Evolutionary conservation across 768 basidiomycete genomes (phyloP), one percentile per base, ranked within the genome.

Genomic region (Trametes sanguinea): DNA sequence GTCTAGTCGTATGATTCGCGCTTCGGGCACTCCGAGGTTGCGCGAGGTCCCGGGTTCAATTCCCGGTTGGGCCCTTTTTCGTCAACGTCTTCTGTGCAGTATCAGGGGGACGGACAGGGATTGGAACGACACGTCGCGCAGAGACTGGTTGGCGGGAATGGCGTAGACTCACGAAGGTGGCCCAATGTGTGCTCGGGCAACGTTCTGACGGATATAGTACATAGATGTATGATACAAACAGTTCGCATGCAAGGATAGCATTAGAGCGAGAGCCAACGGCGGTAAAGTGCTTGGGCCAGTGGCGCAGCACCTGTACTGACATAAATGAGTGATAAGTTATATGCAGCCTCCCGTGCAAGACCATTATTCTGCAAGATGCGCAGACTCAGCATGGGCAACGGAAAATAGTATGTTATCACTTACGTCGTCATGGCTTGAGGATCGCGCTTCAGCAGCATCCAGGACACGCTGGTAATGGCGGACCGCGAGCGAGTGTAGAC

Each of bases 321-420:
- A 74, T 87, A 95, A 32, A 96, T 88, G 47, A 92, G 76, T 16
- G 90, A 87, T 29, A 98, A 79, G 67, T 97, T 97, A 74, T 94
- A 94, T 0, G 93, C 94, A 7, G 94, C 86, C 69, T 95, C 93
- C 54, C 80, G 80, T 1, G 86, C 85, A 42, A 93, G 76, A 3
- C 81, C 80, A 14, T 73, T 66, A 53, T 82, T 79, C 78, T 89
- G 72, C 11, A 50, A 30, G 51, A 14, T 1, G 3, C 48, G 6
- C 56, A 39, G 30, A 29, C 14, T 13, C 6, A 11, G 22, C 16
- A 13, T 7, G 1, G n/a, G 33, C 29, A 10, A 3, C 16, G 16
- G 10, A 27, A 22, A 54, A 39, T 35, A 27, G 35, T 54, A 2
- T 0, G 55, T 3, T 14, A 11, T 2, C 4, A 74, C 75, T 22